phyloP scores from a whole-genome alignment of 352 stramenopile species.

The Phytophthora constricta region DNA sequence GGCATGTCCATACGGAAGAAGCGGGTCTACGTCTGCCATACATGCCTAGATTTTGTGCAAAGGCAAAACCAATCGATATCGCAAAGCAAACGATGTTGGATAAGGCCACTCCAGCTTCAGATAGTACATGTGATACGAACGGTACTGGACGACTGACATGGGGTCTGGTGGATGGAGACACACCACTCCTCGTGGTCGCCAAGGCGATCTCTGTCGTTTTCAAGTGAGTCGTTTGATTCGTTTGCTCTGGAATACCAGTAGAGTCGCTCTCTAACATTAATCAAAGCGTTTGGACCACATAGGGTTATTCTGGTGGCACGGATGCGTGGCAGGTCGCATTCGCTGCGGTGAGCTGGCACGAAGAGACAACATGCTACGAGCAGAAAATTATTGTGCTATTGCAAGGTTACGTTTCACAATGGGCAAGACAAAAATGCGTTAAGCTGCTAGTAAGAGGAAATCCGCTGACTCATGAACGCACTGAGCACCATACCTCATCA shows the following conservation, averaged over 20 bases:
- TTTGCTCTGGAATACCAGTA: conserved; percentile 23
- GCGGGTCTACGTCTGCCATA: conserved; percentile 26
- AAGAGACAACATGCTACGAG: not conserved
- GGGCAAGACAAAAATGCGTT: not conserved
- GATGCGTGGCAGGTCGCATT: not conserved
- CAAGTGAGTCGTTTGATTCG: conserved; percentile 33
- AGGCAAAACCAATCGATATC: conserved; percentile 31
- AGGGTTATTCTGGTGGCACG: not conserved
- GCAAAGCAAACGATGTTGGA: conserved; percentile 18
- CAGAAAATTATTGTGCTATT: not conserved
- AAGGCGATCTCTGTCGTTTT: conserved; percentile 35
- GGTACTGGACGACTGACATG: conserved; percentile 25
- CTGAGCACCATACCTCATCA: not conserved
- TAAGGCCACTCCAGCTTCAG: conserved; percentile 30
- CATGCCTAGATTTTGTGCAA: conserved; percentile 34
- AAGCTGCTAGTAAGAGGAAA: no score
- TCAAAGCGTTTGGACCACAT: conserved; percentile 11
- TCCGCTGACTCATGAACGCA: no score
- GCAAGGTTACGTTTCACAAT: not conserved
- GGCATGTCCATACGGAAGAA: conserved; percentile 23
- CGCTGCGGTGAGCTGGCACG: not conserved
- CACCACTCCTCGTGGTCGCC: conserved; percentile 35
- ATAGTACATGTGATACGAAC: conserved; percentile 21
- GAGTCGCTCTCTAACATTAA: conserved; percentile 8
- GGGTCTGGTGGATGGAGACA: conserved; percentile 34